Evolutionary conservation across 345 rosid genomes (phyloP), one percentile per base, ranked within the genome.

Genomic region (Arabidopsis arenosa): DNA sequence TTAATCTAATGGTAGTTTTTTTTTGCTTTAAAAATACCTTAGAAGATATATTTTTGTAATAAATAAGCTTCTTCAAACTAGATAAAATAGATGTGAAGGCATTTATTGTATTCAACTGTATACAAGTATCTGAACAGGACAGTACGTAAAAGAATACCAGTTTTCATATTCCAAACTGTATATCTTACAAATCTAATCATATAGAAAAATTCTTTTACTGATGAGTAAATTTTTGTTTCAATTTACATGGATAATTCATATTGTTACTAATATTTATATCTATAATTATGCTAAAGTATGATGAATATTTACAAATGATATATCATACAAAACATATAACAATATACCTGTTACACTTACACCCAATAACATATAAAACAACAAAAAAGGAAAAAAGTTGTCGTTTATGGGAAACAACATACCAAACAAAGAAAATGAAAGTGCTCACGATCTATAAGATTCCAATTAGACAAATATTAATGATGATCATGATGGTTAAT

Each of bases 381-480:
- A 28, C 47, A 49, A 3, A 21, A 28, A 45, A n/a, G 12, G 62
- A 37, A 36, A 53, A 39, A 33, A 59, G 4, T 52, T 75, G 79
- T 68, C 64, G 79, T 68, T 40, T 68, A 21, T 43, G 80, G 45
- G 44, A 35, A 26, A 69, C 5, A 40, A 35, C 18, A 35, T 49
- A 62, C 80, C 69, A 15, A 23, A 18, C 2, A 52, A n/a, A 35
- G 0, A 26, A 54, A 53, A 54, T 7, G 59, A 55, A 37, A 76
- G 71, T 77, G 73, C 62, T 72, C 80, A 77, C 62, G 28, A 70
- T 77, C 76, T 36, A 13, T 30, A 64, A 64, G 54, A 64, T 56
- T 63, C 62, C 41, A 18, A 56, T 56, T 71, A 77, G 59, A 71
- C 47, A 69, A 37, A 54, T 18, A 35, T 35, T 76, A 47, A 26